These are phyloP conservation scores for Metschnikowia koreensis DNA, from an alignment of 805 yeast genomes.

Conservation along the genomic window DNA sequence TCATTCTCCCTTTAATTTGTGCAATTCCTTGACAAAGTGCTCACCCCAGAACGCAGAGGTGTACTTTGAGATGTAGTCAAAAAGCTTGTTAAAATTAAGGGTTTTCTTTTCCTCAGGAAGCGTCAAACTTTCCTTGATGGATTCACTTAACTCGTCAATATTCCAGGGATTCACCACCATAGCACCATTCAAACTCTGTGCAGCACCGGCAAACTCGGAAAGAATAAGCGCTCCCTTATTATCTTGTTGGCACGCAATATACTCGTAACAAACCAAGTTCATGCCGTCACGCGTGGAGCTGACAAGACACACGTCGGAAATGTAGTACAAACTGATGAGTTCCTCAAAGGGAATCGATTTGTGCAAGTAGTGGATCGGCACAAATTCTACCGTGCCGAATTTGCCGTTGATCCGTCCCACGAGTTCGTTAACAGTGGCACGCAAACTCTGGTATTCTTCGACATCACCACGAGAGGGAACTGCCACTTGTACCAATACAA, in stretches of 20 bases:
- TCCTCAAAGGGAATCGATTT: constrained; percentile 89
- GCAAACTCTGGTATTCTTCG: constrained; percentile 90
- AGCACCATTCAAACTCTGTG: constrained; percentile 94
- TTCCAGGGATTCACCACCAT: constrained; percentile 97
- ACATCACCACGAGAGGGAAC: constrained; percentile 98
- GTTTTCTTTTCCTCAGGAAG: constrained; percentile 76
- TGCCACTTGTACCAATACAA: constrained; percentile 91
- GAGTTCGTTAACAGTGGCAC: constrained; percentile 92
- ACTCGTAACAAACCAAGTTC: constrained; percentile 95
- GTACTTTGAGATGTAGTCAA: constrained; percentile 85
- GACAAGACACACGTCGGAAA: constrained; percentile 88
- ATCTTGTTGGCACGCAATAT: constrained; percentile 90
- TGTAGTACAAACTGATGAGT: constrained; percentile 79
- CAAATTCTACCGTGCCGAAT: constrained; percentile 95
- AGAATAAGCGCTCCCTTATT: constrained; percentile 83
- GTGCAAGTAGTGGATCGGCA: constrained; percentile 96
- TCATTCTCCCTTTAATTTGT: constrained; percentile 29
- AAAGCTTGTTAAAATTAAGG: constrained; percentile 78
- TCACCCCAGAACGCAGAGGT: constrained; percentile 98
- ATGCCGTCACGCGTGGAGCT: constrained; percentile 97
- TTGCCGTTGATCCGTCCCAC: constrained; percentile 96
- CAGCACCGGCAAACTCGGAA: constrained; percentile 99
- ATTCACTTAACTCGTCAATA: constrained; percentile 85
- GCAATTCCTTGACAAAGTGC: constrained; percentile 84
- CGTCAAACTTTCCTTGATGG: constrained; percentile 84